Evolutionary conservation across 495 filamentous ascomycete species (phyloP), one percentile per base, ranked within the genome.

Genomic region (Podospora appendiculata): DNA sequence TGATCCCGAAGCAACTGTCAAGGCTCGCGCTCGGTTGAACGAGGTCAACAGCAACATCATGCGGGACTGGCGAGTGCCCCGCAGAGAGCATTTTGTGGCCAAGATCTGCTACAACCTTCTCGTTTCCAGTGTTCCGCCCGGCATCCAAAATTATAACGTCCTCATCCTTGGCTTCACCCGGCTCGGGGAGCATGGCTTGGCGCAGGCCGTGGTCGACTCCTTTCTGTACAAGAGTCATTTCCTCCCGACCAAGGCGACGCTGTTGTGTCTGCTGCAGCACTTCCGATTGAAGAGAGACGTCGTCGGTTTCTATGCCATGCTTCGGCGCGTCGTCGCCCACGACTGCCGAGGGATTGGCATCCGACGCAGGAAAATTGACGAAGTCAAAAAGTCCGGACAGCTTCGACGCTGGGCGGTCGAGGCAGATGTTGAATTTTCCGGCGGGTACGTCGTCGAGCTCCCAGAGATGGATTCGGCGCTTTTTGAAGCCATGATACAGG

Each of bases 61-160:
- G 25, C 55, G 55, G n/a, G 48, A 61, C 2, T 69, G 65, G 60
- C 41, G n/a, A 0, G 35, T 19, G 6, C 45, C 4, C 8, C 40
- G 50, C 8, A 51, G 57, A 32, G 58, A 61, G 41, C 44, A 45
- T 13, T 59, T 70, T 32, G 61, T 85, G 8, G 75, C 72, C 3
- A 83, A 80, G 57, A 76, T 90, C 25, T 87, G 81, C 64, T 83
- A 83, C 58, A 84, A 86, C 63, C 64, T 91, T 3, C 71, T 88
- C 11, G 66, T 77, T 4, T 79, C 74, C 5, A 54, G 66, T 5
- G 64, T 76, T 4, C 76, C 83, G 6, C 85, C 86, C 2, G 75
- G 74, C 47, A 71, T 84, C 13, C 59, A 76, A 34, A 89, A 82
- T 10, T 89, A 83, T 69, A 88, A 88, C 57, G 69, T 74, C 33